Evolutionary conservation across 768 basidiomycete species (phyloP).

Genomic region (Boletus sensibilis): DNA sequence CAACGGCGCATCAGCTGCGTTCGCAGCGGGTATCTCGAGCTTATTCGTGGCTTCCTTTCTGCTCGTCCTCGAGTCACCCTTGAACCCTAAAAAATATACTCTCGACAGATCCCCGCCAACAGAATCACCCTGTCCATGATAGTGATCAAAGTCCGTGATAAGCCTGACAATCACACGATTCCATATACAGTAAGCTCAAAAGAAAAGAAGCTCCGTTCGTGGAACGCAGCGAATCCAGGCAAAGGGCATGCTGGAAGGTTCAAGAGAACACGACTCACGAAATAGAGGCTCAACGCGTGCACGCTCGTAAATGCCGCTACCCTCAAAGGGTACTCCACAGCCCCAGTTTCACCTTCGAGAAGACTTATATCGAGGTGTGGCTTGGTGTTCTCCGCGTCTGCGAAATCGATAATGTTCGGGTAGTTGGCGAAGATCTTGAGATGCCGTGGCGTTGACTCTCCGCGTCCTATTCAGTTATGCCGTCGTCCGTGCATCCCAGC

Average conservation of each 20-base stretch:
- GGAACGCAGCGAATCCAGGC: conserved; percentile 5
- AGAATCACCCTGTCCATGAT: conserved; percentile 54
- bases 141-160: conserved; percentile 11
- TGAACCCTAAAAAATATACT: conserved; percentile 82
- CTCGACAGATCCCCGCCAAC: conserved; percentile 62
- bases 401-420: conserved; percentile 73
- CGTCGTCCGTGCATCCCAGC: conserved; percentile 2
- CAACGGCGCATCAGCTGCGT: conserved; percentile 71
- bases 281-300: conserved; percentile 71
- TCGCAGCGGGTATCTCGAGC: conserved; percentile 75
- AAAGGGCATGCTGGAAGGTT: conserved; percentile 18
- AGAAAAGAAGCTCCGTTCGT: not conserved
- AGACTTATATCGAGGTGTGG: conserved; percentile 73
- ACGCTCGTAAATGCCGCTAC: conserved; percentile 76
- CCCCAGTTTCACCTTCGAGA: conserved; percentile 64
- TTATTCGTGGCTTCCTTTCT: conserved; percentile 60
- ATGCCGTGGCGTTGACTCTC: conserved; percentile 72
- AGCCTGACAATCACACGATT: conserved; percentile 3
- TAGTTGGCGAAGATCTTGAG: conserved; percentile 75
- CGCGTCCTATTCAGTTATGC: conserved; percentile 53
- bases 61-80: conserved; percentile 59
- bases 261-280: conserved; percentile 51
- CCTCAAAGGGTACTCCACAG: conserved; percentile 75
- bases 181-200: conserved; percentile 27
- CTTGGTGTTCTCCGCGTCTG: conserved; percentile 63